Conservation (phyloP, 345 rosid genomes). For the Gossypium ekmanianum region DNA sequence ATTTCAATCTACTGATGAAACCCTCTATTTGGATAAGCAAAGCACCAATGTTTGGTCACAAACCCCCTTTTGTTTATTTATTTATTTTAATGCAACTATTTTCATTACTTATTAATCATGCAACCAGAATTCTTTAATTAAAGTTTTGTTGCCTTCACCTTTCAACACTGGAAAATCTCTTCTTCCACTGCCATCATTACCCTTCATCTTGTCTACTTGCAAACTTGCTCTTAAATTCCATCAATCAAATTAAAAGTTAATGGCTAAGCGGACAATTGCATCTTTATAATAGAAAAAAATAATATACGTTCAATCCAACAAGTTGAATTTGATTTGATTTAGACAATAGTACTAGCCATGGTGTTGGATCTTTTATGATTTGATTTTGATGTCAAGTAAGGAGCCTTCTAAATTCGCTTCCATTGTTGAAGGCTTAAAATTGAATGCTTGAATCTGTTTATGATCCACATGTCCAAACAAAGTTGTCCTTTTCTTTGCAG, state of each 20-base stretch:
- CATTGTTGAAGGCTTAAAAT: no score
- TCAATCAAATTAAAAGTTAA: background rate
- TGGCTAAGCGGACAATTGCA: no score
- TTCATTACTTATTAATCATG: background rate
- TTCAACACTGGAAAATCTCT: background rate
- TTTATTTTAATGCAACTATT: background rate
- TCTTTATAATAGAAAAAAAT: no score
- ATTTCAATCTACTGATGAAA: constrained; percentile 10
- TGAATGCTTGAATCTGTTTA: no score
- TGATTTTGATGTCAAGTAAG: no score
- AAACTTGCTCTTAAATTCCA: background rate
- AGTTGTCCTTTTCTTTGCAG: no score
- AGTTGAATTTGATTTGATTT: no score
- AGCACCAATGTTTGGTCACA: background rate
- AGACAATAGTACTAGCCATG: no score
- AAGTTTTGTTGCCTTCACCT: constrained; percentile 4
- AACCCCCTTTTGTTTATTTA: background rate
- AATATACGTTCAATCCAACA: no score
- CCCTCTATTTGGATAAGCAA: background rate
- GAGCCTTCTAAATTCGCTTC: no score
- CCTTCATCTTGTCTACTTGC: background rate
- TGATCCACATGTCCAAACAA: no score
- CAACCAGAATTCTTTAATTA: background rate
- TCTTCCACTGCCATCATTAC: background rate
- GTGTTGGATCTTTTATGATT: no score